A percentile compares a stretch with the other conserved stretches of the same genome.
Conservation (phyloP, 2,329 filamentous ascomycete genomes). For the Boeremia exigua region DNA sequence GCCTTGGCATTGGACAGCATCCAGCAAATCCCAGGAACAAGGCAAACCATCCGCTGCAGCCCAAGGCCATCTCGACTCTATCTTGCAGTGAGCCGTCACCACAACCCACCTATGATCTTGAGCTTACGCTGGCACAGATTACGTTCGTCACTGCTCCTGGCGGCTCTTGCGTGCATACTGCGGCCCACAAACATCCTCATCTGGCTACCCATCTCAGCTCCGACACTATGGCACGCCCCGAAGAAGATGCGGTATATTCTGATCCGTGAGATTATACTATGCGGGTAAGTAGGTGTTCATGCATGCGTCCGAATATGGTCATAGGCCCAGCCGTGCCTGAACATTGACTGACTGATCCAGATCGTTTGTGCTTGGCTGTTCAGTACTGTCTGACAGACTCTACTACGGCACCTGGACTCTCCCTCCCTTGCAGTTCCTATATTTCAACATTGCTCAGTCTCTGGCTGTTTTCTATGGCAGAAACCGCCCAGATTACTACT, state of each 20-base stretch:
- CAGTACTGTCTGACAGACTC: constrained; percentile 71
- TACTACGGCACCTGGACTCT: constrained; percentile 90
- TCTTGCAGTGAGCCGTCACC: constrained; percentile 35
- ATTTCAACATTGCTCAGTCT: constrained; percentile 88
- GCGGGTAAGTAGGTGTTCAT: constrained; percentile 51
- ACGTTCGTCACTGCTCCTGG: constrained; percentile 70
- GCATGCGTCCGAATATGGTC: background rate
- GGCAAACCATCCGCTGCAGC: constrained; percentile 41
- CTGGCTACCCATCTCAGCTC: constrained; percentile 72
- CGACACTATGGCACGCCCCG: constrained; percentile 57
- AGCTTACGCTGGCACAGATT: constrained; percentile 42
- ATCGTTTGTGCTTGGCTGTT: constrained; percentile 66
- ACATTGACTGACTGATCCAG: constrained; percentile 45
- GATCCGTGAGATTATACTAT: constrained; percentile 68
- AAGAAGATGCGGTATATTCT: constrained; percentile 59
- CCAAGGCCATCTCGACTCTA: constrained; percentile 41
- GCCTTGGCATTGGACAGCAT: constrained; percentile 74
- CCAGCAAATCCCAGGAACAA: constrained; percentile 21
- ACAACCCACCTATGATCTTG: constrained; percentile 15
- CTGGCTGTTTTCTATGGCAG: constrained; percentile 91
- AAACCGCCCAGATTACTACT: constrained; percentile 92
- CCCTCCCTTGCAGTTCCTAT: constrained; percentile 83
- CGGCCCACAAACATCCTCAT: constrained; percentile 89
- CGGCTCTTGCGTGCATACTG: constrained; percentile 81
- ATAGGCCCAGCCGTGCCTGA: background rate